phyloP scores from a whole-genome alignment of 257 asterid genomes.

The Nicotiana knightiana region DNA sequence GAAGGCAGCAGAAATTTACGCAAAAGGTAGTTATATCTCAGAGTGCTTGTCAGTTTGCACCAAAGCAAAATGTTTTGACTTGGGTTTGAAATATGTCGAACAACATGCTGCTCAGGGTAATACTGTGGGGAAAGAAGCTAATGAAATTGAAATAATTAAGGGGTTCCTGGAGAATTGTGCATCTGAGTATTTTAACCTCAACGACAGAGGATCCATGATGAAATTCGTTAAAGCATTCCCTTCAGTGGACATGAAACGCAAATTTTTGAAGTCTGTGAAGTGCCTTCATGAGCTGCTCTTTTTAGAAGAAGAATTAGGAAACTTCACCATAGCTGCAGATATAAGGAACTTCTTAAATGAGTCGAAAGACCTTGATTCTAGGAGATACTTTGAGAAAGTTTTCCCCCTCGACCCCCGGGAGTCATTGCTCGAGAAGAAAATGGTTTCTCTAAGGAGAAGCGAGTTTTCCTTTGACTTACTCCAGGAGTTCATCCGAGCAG shows the following conservation, averaged over 20 bases:
- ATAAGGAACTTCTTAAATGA: conserved; percentile 1
- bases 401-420: conserved; percentile 36
- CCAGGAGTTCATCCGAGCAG: conserved; percentile 22
- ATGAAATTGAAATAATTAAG: conserved; percentile 25
- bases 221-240: conserved; percentile 41
- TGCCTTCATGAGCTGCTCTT: conserved; percentile 42
- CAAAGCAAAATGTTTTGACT: conserved; percentile 34
- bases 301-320: conserved; percentile 47
- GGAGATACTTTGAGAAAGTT: conserved; percentile 24
- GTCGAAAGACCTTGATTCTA: too few relatives aligned
- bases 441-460: conserved; percentile 34
- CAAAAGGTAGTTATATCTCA: too few relatives aligned
- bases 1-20: too few relatives aligned
- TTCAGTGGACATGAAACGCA: conserved; percentile 34
- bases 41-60: conserved; percentile 51
- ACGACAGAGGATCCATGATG: conserved; percentile 35
- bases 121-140: neutral
- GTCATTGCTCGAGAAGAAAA: conserved; percentile 21
- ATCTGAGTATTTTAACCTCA: conserved; percentile 15
- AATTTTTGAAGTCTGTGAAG: conserved; percentile 33
- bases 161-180: conserved; percentile 43
- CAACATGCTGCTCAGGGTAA: conserved; percentile 16
- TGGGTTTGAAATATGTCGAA: conserved; percentile 46
- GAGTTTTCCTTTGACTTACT: conserved; percentile 29
- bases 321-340: conserved; percentile 50